Percentiles rank a stretch among this genome's conserved stretches.
Conservation (phyloP, 495 filamentous ascomycete genomes). For the Xylaria cubensis region DNA sequence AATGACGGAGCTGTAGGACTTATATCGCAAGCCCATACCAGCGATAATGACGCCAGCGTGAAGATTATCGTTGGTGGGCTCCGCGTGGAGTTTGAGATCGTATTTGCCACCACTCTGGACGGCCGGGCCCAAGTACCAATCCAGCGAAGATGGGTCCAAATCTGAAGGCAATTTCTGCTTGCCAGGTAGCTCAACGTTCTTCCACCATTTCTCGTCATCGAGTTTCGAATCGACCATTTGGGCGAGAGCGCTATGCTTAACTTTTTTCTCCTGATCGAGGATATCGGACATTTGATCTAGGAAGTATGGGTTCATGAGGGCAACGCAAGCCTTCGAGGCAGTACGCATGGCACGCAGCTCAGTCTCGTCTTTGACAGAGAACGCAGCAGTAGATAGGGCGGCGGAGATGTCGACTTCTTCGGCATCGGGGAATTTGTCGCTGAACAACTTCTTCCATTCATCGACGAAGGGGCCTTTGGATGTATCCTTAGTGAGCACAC, state of each 20-base stretch:
- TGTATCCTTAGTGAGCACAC: conserved; percentile 80
- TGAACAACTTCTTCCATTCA: conserved; percentile 88
- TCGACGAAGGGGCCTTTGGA: conserved; percentile 90
- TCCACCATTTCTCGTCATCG: conserved; percentile 91
- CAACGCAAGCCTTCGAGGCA: conserved; percentile 89
- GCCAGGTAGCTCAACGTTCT: conserved; percentile 69
- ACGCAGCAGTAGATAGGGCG: conserved; percentile 79
- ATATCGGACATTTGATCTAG: conserved; percentile 96
- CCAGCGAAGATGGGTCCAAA: conserved; percentile 89
- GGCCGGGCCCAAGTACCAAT: conserved; percentile 91
- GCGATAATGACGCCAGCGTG: conserved; percentile 92
- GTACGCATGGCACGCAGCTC: conserved; percentile 94
- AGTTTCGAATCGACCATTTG: conserved; percentile 88
- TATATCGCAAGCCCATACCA: conserved; percentile 89
- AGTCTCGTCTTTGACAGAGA: conserved; percentile 95
- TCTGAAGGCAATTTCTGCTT: conserved; percentile 80
- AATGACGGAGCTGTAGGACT: conserved; percentile 89
- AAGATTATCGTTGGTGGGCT: conserved; percentile 82
- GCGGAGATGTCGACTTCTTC: conserved; percentile 88
- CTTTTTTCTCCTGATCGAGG: conserved; percentile 93
- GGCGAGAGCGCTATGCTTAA: conserved; percentile 83
- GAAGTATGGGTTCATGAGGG: conserved; percentile 91
- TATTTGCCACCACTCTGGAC: conserved; percentile 96
- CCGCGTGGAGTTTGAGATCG: conserved; percentile 78
- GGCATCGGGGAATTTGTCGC: conserved; percentile 76